phyloP scores from a whole-genome alignment of 2,329 filamentous ascomycete genomes.

The Orbilia blumenaviensis region DNA sequence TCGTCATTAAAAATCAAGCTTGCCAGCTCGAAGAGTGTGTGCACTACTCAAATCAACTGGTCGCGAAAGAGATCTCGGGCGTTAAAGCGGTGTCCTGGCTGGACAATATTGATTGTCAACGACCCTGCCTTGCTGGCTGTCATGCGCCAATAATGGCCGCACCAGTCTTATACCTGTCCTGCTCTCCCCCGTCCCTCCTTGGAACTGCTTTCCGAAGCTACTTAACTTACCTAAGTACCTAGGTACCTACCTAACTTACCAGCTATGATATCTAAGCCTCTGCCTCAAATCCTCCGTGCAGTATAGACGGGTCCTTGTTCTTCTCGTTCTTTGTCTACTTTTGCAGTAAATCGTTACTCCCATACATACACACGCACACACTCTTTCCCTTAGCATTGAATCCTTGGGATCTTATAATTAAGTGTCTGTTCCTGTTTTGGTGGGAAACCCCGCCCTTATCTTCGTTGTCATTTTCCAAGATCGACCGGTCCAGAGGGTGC shows the following conservation, averaged over 20 bases:
- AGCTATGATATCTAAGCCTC: background rate
- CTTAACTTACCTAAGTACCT: too few species aligned
- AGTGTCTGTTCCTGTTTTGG: background rate
- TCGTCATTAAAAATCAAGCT: conserved; percentile 19
- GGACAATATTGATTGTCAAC: conserved; percentile 2
- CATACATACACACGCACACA: background rate
- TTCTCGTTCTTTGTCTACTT: too few species aligned
- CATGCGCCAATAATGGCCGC: conserved; percentile 44
- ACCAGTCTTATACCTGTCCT: background rate
- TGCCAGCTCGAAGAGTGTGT: background rate
- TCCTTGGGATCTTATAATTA: background rate
- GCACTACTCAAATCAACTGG: background rate
- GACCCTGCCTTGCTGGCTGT: conserved; percentile 13
- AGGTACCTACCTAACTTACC: too few species aligned
- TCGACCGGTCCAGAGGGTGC: background rate
- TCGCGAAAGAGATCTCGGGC: background rate
- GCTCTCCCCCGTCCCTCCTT: background rate
- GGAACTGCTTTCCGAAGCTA: background rate
- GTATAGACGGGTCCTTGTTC: background rate
- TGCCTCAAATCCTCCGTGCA: conserved; percentile 16
- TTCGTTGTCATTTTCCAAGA: background rate
- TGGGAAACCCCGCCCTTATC: conserved; percentile 32
- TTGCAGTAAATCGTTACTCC: background rate
- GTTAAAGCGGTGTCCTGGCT: conserved; percentile 10
- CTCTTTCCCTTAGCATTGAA: background rate